phyloP scores from a whole-genome alignment of 805 yeast species.

The Saccharomycopsis vini region DNA sequence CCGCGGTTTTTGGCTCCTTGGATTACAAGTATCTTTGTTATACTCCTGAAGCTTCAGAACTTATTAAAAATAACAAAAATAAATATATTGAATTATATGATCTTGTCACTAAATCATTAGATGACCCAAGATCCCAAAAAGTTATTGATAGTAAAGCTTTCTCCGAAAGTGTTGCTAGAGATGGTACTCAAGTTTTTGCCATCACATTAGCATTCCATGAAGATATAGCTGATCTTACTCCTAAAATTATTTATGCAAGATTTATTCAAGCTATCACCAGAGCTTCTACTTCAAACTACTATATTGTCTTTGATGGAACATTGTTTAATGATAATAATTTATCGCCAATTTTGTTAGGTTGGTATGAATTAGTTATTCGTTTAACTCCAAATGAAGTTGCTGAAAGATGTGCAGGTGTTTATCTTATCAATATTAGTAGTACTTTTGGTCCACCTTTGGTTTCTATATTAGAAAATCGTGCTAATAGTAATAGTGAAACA shows the following conservation, averaged over 20 bases:
- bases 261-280: conserved; percentile 11
- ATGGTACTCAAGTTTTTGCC: conserved; percentile 64
- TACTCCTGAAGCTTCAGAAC: conserved; percentile 48
- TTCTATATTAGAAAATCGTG: background rate
- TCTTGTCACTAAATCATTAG: conserved; percentile 59
- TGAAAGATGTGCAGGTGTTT: conserved; percentile 43
- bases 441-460: conserved; percentile 5
- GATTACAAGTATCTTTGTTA: conserved; percentile 54
- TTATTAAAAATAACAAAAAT: conserved; percentile 40
- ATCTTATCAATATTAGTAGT: conserved; percentile 27
- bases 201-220: conserved; percentile 34
- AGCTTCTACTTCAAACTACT: conserved; percentile 33
- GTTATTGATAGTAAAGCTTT: conserved; percentile 38
- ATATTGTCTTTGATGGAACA: conserved; percentile 61
- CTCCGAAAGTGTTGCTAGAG: conserved; percentile 57
- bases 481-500: background rate
- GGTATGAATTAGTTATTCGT: conserved; percentile 31
- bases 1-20: conserved; percentile 32
- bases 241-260: conserved; percentile 58
- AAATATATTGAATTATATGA: conserved; percentile 51
- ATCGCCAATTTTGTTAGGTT: conserved; percentile 22
- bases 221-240: conserved; percentile 58
- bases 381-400: conserved; percentile 45
- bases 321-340: conserved; percentile 34
- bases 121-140: conserved; percentile 34